phyloP scores from a whole-genome alignment of 768 basidiomycete genomes.

The Butyriboletus loyo region DNA sequence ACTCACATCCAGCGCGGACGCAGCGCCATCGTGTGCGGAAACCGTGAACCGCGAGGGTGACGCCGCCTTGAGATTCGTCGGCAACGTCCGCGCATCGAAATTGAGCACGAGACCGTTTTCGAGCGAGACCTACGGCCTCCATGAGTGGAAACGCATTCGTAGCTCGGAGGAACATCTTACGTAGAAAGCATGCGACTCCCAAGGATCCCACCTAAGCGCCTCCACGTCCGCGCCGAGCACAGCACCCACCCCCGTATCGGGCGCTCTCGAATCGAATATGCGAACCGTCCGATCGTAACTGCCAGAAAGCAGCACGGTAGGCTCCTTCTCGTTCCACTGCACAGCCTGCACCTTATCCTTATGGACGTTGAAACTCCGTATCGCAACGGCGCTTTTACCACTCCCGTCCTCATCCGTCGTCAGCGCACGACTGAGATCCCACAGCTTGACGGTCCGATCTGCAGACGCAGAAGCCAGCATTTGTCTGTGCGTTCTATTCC shows the following conservation, averaged over 20 bases:
- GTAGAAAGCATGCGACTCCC: conserved; percentile 84
- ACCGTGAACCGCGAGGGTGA: conserved; percentile 83
- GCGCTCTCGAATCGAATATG: conserved; percentile 88
- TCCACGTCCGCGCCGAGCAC: conserved; percentile 91
- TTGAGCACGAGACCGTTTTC: conserved; percentile 94
- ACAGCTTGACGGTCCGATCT: conserved; percentile 94
- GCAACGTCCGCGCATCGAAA: conserved; percentile 84
- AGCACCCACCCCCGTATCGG: conserved; percentile 79
- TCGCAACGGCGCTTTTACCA: conserved; percentile 49
- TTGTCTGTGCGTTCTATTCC: conserved; percentile 90
- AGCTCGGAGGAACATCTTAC: conserved; percentile 43
- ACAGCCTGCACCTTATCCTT: conserved; percentile 96
- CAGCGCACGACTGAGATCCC: conserved; percentile 83
- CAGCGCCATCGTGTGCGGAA: conserved; percentile 89
- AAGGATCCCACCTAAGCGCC: conserved; percentile 93
- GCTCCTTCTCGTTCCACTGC: conserved; percentile 89
- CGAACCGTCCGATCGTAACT: conserved; percentile 95
- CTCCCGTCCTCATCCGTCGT: conserved; percentile 45
- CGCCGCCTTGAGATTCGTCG: conserved; percentile 60
- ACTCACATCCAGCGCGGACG: conserved; percentile 87
- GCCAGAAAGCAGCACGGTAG: conserved; percentile 87
- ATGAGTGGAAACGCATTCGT: not conserved
- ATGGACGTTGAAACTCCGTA: conserved; percentile 82
- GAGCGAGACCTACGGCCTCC: conserved; percentile 69
- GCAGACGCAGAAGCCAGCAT: conserved; percentile 90